Conservation (phyloP, 1,284 basidiomycete species). For the Apiotrichum mycotoxinovorans region DNA sequence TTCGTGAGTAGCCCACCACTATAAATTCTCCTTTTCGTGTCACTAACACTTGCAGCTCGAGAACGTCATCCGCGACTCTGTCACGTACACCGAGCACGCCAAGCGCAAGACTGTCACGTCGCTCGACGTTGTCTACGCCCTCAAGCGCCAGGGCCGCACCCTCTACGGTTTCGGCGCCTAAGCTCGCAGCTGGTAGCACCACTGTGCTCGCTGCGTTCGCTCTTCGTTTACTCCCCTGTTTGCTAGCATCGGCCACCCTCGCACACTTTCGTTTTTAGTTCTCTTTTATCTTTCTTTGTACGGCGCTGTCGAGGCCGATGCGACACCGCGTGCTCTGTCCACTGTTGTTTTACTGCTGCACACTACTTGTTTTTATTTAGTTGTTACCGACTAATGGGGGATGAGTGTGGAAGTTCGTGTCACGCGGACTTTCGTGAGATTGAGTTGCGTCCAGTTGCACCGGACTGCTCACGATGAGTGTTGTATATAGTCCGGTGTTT, state of each 20-base stretch:
- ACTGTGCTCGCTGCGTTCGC: neutral
- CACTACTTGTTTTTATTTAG: neutral
- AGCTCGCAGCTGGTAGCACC: conserved; percentile 11
- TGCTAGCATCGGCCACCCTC: conserved; percentile 2
- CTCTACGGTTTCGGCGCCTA: conserved; percentile 78
- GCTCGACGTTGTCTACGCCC: conserved; percentile 74
- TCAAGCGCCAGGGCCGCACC: conserved; percentile 85
- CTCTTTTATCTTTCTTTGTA: conserved; percentile 14
- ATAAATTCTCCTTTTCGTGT: neutral
- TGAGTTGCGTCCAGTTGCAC: too few relatives aligned
- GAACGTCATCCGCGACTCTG: conserved; percentile 77
- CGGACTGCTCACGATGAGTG: too few relatives aligned
- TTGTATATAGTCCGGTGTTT: too few relatives aligned
- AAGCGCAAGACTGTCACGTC: conserved; percentile 88
- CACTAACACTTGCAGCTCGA: conserved; percentile 28
- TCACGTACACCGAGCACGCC: conserved; percentile 89
- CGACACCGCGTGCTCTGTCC: conserved; percentile 9
- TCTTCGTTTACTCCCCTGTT: neutral
- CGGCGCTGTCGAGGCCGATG: conserved; percentile 16
- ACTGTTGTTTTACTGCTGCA: neutral
- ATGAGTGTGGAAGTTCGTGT: neutral
- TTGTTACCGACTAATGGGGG: too few relatives aligned
- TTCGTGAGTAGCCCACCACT: conserved; percentile 49
- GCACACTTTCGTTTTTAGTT: conserved; percentile 15
- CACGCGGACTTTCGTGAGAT: too few relatives aligned